These are phyloP conservation scores for Cryptococcus floricola DNA, from an alignment of 1,284 basidiomycete species.

Conservation along the genomic window DNA sequence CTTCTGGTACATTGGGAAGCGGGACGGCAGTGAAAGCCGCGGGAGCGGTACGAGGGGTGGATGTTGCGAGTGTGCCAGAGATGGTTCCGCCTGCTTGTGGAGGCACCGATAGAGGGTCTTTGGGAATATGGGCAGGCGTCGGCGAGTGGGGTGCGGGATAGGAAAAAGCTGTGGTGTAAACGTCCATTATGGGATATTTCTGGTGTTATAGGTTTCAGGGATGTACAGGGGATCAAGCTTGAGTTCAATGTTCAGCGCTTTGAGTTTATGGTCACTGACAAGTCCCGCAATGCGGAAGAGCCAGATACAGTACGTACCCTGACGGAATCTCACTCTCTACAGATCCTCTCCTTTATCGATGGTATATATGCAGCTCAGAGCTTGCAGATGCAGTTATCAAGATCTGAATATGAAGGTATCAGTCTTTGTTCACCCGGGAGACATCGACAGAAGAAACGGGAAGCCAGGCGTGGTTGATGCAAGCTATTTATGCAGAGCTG, in stretches of 20 bases:
- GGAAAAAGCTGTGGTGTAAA: constrained; percentile 74
- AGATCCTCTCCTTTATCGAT: neutral
- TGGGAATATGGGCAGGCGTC: neutral
- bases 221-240: neutral
- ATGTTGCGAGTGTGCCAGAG: neutral
- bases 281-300: no score
- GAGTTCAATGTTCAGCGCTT: no score
- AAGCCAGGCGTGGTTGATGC: neutral
- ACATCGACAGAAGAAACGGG: neutral
- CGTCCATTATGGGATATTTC: constrained; percentile 64
- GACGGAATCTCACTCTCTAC: no score
- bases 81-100: neutral
- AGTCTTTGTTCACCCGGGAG: no score
- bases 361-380: no score
- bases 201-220: neutral
- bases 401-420: neutral
- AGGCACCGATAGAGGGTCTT: neutral
- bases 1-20: constrained; percentile 14
- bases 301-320: no score
- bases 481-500: neutral
- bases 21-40: constrained; percentile 10
- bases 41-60: constrained; percentile 12
- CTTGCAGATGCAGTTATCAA: no score
- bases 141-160: constrained; percentile 44
- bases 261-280: no score